Percentiles rank a stretch among this genome's conserved stretches.
Evolutionary conservation across 768 basidiomycete genomes (phyloP).

Genomic region (Lentinula detonsa): DNA sequence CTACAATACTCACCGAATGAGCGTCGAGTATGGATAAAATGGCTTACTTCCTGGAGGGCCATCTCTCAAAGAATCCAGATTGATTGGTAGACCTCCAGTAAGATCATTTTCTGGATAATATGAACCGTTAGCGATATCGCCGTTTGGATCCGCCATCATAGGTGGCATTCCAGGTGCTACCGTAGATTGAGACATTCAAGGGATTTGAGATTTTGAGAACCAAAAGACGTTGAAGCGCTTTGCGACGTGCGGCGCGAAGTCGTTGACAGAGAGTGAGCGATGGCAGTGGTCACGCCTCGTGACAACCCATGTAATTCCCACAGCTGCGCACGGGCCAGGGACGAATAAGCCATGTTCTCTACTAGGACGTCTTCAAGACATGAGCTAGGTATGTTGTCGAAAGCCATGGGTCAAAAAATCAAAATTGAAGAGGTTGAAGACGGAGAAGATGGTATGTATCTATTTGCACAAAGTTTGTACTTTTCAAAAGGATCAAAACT

Average conservation of each 20-base stretch:
- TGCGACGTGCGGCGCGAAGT: background rate
- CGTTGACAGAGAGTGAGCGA: background rate
- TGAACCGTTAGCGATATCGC: constrained; percentile 52
- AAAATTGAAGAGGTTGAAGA: background rate
- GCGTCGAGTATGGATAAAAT: constrained; percentile 87
- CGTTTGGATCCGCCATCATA: constrained; percentile 55
- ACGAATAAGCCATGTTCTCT: background rate
- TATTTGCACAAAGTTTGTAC: background rate
- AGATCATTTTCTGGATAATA: constrained; percentile 75
- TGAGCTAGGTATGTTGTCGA: background rate
- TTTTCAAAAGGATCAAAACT: background rate
- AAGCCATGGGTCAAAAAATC: background rate
- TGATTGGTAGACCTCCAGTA: constrained; percentile 80
- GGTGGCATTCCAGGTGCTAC: constrained; percentile 55
- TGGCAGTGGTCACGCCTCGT: background rate
- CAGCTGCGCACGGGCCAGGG: background rate
- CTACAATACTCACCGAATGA: constrained; percentile 64
- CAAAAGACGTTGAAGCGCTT: background rate
- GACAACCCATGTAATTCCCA: background rate
- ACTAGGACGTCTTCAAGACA: background rate
- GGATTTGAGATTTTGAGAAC: background rate
- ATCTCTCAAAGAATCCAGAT: constrained; percentile 80
- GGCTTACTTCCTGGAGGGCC: constrained; percentile 87
- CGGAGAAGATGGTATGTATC: background rate
- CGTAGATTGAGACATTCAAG: constrained; percentile 43